phyloP scores from a whole-genome alignment of 2,329 filamentous ascomycete species.

The Colletotrichum sansevieriae region DNA sequence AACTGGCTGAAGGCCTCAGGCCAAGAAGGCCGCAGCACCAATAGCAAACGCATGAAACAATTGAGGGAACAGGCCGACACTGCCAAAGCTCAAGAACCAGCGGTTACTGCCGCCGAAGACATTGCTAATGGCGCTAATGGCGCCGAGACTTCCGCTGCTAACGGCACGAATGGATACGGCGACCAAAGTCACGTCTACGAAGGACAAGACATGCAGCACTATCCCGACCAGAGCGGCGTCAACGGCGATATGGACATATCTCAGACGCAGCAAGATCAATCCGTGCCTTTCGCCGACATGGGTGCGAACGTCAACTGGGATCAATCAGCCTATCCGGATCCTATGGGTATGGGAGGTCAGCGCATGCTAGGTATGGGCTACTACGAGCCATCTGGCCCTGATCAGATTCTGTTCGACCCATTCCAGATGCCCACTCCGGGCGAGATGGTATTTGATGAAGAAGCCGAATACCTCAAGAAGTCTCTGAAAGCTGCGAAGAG shows the following conservation, averaged over 20 bases:
- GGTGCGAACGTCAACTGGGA: slow-evolving; percentile 50
- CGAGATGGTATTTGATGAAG: slow-evolving; percentile 56
- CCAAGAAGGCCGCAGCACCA: slow-evolving; percentile 68
- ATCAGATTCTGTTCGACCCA: slow-evolving; percentile 71
- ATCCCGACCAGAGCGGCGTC: slow-evolving; percentile 38
- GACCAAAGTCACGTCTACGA: slow-evolving; percentile 53
- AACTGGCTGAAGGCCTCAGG: slow-evolving; percentile 78
- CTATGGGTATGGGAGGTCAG: slow-evolving; percentile 59
- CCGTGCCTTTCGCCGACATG: slow-evolving; percentile 44
- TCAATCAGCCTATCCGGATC: slow-evolving; percentile 61
- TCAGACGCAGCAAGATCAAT: slow-evolving; percentile 40
- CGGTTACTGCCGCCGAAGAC: slow-evolving; percentile 42
- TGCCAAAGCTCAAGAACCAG: slow-evolving; percentile 65
- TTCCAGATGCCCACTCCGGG: slow-evolving; percentile 67
- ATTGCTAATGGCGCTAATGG: slow-evolving; percentile 43
- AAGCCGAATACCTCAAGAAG: slow-evolving; percentile 69
- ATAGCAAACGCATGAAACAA: slow-evolving; percentile 69
- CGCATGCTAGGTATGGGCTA: slow-evolving; percentile 71
- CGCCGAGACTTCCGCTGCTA: neutral
- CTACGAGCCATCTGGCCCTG: slow-evolving; percentile 69
- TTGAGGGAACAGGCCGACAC: slow-evolving; percentile 68
- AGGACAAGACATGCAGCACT: slow-evolving; percentile 39
- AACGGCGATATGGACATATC: slow-evolving; percentile 9
- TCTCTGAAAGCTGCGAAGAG: slow-evolving; percentile 66
- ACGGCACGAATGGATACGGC: slow-evolving; percentile 46